Evolutionary conservation across 495 filamentous ascomycete genomes (phyloP).

Genomic region (Antarctomyces pellizariae): DNA sequence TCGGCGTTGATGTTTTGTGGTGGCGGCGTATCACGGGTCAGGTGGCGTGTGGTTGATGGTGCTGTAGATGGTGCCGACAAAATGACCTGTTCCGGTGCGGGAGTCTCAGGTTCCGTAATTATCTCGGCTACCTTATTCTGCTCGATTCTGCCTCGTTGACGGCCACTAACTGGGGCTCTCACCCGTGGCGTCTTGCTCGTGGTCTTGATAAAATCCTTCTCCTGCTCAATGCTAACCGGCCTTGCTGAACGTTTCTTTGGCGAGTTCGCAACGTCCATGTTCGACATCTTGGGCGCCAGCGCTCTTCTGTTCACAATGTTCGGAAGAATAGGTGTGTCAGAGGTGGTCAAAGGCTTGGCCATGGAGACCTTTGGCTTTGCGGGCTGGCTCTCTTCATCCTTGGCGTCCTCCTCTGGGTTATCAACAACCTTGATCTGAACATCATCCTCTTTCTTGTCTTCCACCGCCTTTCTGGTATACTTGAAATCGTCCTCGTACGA

Average conservation of each 20-base stretch:
- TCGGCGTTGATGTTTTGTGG: constrained; percentile 7
- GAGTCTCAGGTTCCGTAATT: constrained; percentile 10
- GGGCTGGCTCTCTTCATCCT: background rate
- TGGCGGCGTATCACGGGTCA: constrained; percentile 12
- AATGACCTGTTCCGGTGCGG: constrained; percentile 12
- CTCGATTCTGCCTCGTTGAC: background rate
- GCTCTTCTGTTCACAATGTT: constrained; percentile 19
- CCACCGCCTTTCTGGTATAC: constrained; percentile 13
- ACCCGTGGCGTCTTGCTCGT: constrained; percentile 3
- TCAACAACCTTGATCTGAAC: background rate
- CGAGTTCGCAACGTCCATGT: constrained; percentile 20
- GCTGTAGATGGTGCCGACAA: constrained; percentile 15
- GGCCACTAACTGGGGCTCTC: too few relatives aligned
- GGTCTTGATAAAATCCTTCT: constrained; percentile 3
- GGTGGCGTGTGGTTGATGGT: constrained; percentile 14
- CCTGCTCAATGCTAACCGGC: too few relatives aligned
- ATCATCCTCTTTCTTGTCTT: constrained; percentile 6
- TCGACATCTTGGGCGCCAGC: constrained; percentile 35
- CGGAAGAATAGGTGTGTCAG: background rate
- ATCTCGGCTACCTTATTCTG: constrained; percentile 1
- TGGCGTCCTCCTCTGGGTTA: too few relatives aligned
- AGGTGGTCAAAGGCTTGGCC: constrained; percentile 1
- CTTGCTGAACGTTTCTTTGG: too few relatives aligned
- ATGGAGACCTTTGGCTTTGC: constrained; percentile 2
- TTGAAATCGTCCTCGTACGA: constrained; percentile 28